These are phyloP conservation scores for Boletus reticulatus DNA, from an alignment of 768 basidiomycete genomes.

Conservation along the genomic window DNA sequence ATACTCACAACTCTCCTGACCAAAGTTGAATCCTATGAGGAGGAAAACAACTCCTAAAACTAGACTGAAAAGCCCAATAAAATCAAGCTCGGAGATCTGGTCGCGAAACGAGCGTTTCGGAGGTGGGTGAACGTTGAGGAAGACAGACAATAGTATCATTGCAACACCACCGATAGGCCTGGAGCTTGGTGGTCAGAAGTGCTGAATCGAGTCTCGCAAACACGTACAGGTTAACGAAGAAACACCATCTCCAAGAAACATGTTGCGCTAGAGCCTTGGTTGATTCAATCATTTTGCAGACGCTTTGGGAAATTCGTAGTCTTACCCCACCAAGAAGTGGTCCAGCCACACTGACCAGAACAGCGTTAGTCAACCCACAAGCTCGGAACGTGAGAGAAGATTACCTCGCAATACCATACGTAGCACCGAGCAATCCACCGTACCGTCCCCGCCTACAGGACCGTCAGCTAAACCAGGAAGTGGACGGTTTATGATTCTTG, in stretches of 20 bases:
- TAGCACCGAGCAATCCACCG: constrained; percentile 71
- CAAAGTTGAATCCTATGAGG: constrained; percentile 68
- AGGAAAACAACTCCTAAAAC: constrained; percentile 62
- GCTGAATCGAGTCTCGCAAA: not conserved
- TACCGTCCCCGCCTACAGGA: constrained; percentile 68
- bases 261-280: constrained; percentile 65
- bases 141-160: constrained; percentile 58
- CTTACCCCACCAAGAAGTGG: constrained; percentile 82
- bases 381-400: not conserved
- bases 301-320: not conserved
- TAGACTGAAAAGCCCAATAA: constrained; percentile 48
- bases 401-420: constrained; percentile 68
- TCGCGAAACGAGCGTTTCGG: constrained; percentile 53
- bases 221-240: constrained; percentile 68
- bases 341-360: constrained; percentile 52
- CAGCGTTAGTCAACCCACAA: not conserved
- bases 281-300: not conserved
- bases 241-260: constrained; percentile 81
- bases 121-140: constrained; percentile 73
- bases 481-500: not conserved
- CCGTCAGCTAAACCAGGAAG: not conserved
- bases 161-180: constrained; percentile 74
- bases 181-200: not conserved
- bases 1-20: constrained; percentile 60
- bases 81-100: constrained; percentile 66